Conservation (phyloP, 805 yeast species). For the Metschnikowia rubicola region DNA sequence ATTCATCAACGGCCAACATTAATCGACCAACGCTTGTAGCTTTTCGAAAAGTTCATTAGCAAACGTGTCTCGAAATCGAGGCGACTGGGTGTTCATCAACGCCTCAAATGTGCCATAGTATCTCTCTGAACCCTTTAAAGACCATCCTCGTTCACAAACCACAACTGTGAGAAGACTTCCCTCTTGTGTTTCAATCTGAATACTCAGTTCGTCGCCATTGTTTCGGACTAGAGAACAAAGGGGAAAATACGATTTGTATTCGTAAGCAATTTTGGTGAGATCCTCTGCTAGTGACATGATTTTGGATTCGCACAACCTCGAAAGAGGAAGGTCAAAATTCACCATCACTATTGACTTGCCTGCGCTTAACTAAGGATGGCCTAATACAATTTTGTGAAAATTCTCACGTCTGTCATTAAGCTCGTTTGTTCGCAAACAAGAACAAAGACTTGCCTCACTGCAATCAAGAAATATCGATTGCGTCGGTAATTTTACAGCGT, state of each 20-base stretch:
- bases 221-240: background rate
- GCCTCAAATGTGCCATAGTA: constrained; percentile 18
- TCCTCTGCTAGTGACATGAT: constrained; percentile 6
- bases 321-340: no score
- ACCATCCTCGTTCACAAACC: constrained; percentile 16
- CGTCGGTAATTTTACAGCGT: background rate
- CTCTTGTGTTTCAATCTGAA: constrained; percentile 12
- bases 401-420: no score
- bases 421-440: no score
- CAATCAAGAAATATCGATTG: background rate
- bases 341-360: no score
- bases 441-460: no score
- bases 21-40: constrained; percentile 7
- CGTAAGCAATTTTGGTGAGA: constrained; percentile 4
- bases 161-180: constrained; percentile 2
- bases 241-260: constrained; percentile 15
- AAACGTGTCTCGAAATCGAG: constrained; percentile 13
- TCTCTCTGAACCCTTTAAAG: background rate
- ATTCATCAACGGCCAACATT: background rate
- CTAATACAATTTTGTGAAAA: no score
- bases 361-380: no score
- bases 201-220: background rate
- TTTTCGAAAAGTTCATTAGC: constrained; percentile 11
- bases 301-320: background rate
- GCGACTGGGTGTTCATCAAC: constrained; percentile 13